Conservation (phyloP, 805 yeast species). For the Ascoidea asiatica region DNA sequence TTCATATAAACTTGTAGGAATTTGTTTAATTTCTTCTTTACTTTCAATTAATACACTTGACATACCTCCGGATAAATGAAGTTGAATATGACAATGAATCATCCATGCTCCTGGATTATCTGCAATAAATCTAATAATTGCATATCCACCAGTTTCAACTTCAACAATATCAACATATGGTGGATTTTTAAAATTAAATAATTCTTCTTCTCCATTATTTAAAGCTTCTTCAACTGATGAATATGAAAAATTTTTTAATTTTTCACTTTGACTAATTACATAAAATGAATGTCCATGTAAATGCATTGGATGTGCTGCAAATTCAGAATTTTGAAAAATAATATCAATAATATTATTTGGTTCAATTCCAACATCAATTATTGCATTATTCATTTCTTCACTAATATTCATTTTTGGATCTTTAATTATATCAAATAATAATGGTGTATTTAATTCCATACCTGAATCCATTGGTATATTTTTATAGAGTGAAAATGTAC, state of each 20-base stretch:
- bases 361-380: constrained; percentile 11
- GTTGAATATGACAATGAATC: constrained; percentile 22
- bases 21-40: background rate
- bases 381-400: no score
- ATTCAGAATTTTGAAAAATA: constrained; percentile 17
- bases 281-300: constrained; percentile 23
- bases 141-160: constrained; percentile 21
- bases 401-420: constrained; percentile 6
- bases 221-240: constrained; percentile 17
- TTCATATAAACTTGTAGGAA: background rate
- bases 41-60: constrained; percentile 26
- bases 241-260: constrained; percentile 15
- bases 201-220: constrained; percentile 9
- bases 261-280: constrained; percentile 15
- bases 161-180: constrained; percentile 13
- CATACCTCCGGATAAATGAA: constrained; percentile 22
- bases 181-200: constrained; percentile 13
- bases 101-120: constrained; percentile 22
- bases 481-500: constrained; percentile 15
- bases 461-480: constrained; percentile 14
- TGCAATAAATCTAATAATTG: constrained; percentile 19
- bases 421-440: constrained; percentile 15
- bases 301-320: constrained; percentile 22
- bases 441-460: constrained; percentile 17
- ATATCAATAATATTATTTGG: constrained; percentile 21